Evolutionary conservation across 352 stramenopile species (phyloP).

Genomic region (Phytophthora citrophthora): DNA sequence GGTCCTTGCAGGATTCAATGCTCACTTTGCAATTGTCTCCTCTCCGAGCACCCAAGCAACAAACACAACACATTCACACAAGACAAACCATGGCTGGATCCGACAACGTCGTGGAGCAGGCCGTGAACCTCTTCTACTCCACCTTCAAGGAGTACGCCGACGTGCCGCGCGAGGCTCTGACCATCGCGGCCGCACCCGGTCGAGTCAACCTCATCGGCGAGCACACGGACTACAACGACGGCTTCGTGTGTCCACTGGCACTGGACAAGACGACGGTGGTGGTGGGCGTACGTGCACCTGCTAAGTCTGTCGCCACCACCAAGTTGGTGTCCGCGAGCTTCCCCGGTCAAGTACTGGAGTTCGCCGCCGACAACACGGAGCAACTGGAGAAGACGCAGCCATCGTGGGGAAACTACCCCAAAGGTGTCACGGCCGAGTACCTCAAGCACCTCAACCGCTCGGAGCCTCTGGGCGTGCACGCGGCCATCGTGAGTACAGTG

Average conservation of each 20-base stretch:
- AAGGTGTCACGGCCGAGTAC: constrained; percentile 94
- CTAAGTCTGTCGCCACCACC: constrained; percentile 26
- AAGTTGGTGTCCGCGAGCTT: constrained; percentile 70
- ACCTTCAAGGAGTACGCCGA: constrained; percentile 48
- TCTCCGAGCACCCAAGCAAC: constrained; percentile 10
- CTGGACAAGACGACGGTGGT: constrained; percentile 91
- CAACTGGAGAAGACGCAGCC: constrained; percentile 57
- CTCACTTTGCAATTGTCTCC: constrained; percentile 25
- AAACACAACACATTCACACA: neutral
- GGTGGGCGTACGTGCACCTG: constrained; percentile 57
- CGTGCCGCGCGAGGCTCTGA: constrained; percentile 48
- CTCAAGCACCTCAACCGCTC: constrained; percentile 54
- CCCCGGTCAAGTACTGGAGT: constrained; percentile 51
- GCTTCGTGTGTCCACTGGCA: constrained; percentile 95
- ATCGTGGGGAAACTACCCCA: constrained; percentile 94
- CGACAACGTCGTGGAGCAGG: constrained; percentile 47
- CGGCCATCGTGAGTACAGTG: constrained; percentile 90
- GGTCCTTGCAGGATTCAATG: no score
- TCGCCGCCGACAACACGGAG: constrained; percentile 54
- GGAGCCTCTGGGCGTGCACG: constrained; percentile 72
- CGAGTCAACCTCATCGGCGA: constrained; percentile 97
- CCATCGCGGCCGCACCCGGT: constrained; percentile 84
- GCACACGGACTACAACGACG: constrained; percentile 97
- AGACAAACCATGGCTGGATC: constrained; percentile 20
- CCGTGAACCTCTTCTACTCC: constrained; percentile 66